Evolutionary conservation across 768 basidiomycete genomes (phyloP), one percentile per base, ranked within the genome.

Genomic region (Dioszegia hungarica): DNA sequence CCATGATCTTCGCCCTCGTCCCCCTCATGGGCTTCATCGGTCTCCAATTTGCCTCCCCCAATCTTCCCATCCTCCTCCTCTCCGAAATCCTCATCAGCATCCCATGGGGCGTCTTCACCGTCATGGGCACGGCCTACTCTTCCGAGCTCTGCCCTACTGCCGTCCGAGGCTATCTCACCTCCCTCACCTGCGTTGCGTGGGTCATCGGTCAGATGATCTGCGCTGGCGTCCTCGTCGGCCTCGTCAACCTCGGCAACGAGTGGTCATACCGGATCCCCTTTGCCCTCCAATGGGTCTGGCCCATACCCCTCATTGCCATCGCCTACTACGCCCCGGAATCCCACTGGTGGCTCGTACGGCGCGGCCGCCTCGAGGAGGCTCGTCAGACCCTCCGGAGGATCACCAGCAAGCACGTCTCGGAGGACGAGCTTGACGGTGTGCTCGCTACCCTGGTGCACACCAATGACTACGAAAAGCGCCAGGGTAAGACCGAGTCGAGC

Each of bases 91-190:
- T 68, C 22, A 70, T 64, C 44, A 72, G 75, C 46, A 63, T 77
- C 27, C 63, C 68, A 9, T 74, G 70, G 68, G 72, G 74, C 53
- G 54, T 66, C 12, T 72, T 69, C 56, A 75, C 75, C 1, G 45
- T 75, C 5, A 68, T 52, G n/a, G n/a, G n/a, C 11, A 65, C 65
- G 19, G 37, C 63, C 1, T 73, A 71, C 47, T 67, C 72, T 12
- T 59, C 61, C 39, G 72, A 73, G 45, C 65, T 73, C 43, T 57
- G 54, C 17, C 72, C 72, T 8, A 61, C 63, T 40, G 58, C 60
- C 4, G 59, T 71, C 4, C 64, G 72, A 56, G 58, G 59, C 6
- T 69, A 71, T 55, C 53, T 71, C 17, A 70, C 72, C 20, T 63
- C 67, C 19, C 61, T 45, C 29, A 55, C 61, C 46, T 66, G 64